phyloP scores from a whole-genome alignment of 179 eudicot species.

The Beta macrorhiza region DNA sequence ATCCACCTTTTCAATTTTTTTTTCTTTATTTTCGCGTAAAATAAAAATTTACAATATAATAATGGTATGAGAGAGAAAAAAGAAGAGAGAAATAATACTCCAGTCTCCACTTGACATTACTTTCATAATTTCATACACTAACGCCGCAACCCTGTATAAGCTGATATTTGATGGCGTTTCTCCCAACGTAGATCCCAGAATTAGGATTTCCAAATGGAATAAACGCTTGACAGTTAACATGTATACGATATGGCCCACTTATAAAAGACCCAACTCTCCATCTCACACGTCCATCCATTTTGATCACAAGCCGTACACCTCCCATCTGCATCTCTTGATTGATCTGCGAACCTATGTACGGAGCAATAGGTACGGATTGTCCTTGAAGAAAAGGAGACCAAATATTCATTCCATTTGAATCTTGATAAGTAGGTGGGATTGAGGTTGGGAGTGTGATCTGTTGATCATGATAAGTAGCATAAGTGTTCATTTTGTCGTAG shows the following conservation, averaged over 20 bases:
- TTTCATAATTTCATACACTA: conserved; percentile 36
- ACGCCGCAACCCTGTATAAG: conserved; percentile 53
- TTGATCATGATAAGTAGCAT: conserved; percentile 63
- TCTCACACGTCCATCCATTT: conserved; percentile 65
- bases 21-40: not conserved
- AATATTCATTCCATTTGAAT: conserved; percentile 40
- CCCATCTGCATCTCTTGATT: conserved; percentile 49
- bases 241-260: conserved; percentile 48
- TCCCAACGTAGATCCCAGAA: conserved; percentile 42
- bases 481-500: conserved; percentile 55
- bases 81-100: not conserved
- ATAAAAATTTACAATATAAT: not conserved
- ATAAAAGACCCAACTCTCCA: conserved; percentile 54
- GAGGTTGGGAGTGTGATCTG: conserved; percentile 67
- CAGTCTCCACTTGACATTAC: too few species aligned
- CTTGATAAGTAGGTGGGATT: conserved; percentile 68
- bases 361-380: conserved; percentile 63
- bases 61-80: not conserved
- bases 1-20: not conserved
- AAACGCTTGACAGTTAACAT: conserved; percentile 60
- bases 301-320: conserved; percentile 38
- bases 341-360: conserved; percentile 53
- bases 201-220: conserved; percentile 49
- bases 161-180: conserved; percentile 62
- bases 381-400: conserved; percentile 86